Evolutionary conservation across 257 asterid species (phyloP).

Genomic region (Capsicum pubescens): DNA sequence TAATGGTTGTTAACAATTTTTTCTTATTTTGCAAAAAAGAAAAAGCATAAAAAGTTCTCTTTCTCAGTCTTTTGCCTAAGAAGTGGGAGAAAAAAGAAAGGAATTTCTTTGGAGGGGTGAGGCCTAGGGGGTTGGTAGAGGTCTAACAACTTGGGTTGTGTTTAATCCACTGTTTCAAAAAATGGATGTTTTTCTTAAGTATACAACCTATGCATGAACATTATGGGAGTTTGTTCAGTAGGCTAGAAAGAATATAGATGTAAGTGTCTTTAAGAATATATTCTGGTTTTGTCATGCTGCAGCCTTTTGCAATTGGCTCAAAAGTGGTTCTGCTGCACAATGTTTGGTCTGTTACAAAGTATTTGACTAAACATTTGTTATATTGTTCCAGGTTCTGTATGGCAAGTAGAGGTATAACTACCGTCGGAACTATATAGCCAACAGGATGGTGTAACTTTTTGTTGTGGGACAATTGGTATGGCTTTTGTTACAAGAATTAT

Average conservation of each 20-base stretch:
- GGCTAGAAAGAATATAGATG: slow-evolving; percentile 10
- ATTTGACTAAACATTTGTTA: slow-evolving; percentile 4
- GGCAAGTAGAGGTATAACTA: neutral
- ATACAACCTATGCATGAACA: slow-evolving; percentile 6
- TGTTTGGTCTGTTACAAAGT: neutral
- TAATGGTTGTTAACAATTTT: neutral
- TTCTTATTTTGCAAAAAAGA: neutral
- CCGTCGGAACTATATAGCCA: neutral
- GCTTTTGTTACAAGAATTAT: slow-evolving; percentile 13
- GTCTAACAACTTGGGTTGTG: neutral
- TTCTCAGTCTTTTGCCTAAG: neutral
- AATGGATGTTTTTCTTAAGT: neutral
- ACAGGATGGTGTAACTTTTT: neutral
- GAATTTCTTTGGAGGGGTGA: neutral
- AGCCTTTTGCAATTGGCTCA: slow-evolving; percentile 14
- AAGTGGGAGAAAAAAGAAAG: neutral
- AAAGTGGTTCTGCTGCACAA: slow-evolving; percentile 6
- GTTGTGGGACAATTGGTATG: neutral
- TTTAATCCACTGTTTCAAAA: neutral
- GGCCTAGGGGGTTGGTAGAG: neutral
- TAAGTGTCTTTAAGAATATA: slow-evolving; percentile 9
- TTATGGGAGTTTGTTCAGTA: slow-evolving; percentile 13
- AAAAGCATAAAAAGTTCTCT: neutral
- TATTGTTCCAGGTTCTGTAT: slow-evolving; percentile 1
- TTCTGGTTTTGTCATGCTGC: slow-evolving; percentile 5